Evolutionary conservation across 2,329 filamentous ascomycete genomes (phyloP).

Genomic region (Pseudogymnoascus sp.): DNA sequence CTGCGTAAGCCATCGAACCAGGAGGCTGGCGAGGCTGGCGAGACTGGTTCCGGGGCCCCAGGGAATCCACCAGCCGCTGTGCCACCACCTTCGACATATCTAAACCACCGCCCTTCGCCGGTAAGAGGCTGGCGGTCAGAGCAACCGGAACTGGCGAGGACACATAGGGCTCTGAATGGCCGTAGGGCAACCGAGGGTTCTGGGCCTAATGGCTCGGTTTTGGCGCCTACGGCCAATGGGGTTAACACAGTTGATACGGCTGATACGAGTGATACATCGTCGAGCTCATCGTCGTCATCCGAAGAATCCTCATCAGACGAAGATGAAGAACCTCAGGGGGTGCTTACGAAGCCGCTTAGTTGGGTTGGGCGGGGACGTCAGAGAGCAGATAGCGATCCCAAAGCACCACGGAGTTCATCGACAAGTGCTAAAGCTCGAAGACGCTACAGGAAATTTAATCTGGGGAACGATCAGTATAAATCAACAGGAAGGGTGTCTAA

Average conservation of each 20-base stretch:
- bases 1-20: background rate
- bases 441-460: conserved; percentile 46
- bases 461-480: conserved; percentile 57
- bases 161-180: background rate
- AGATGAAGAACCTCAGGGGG: background rate
- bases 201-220: background rate
- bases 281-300: background rate
- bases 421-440: conserved; percentile 6
- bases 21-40: background rate
- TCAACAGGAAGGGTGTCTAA: conserved; percentile 59
- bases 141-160: background rate
- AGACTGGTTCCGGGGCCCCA: background rate
- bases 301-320: background rate
- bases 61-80: background rate
- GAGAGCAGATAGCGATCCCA: background rate
- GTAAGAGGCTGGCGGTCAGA: background rate
- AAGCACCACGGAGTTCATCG: background rate
- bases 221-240: background rate
- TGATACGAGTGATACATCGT: background rate
- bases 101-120: background rate
- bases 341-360: background rate
- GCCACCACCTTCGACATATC: background rate
- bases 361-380: background rate
- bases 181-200: background rate
- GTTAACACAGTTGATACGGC: background rate